These are phyloP conservation scores for Chaetomiaceae sp. DNA, from an alignment of 2,329 filamentous ascomycete genomes.

Conservation along the genomic window DNA sequence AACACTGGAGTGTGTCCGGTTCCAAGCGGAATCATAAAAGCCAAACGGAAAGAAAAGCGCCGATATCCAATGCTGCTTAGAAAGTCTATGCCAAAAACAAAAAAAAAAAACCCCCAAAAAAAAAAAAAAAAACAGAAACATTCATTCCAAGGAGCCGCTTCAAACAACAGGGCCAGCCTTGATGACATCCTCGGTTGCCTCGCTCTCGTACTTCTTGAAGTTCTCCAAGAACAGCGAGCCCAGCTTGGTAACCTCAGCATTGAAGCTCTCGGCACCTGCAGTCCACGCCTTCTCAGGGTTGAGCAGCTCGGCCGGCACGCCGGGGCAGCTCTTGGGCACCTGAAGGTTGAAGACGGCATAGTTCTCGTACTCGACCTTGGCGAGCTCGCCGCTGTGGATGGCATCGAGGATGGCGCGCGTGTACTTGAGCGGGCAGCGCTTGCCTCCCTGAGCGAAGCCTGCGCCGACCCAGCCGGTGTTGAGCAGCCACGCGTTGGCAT, in stretches of 20 bases:
- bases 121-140: too few relatives aligned
- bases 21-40: not conserved
- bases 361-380: conserved; percentile 86
- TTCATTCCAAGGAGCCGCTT: too few relatives aligned
- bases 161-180: conserved; percentile 43
- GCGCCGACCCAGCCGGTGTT: conserved; percentile 98
- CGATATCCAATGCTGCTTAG: conserved; percentile 11
- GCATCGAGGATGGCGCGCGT: conserved; percentile 96
- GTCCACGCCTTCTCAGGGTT: conserved; percentile 95
- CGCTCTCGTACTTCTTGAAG: conserved; percentile 89
- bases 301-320: conserved; percentile 85
- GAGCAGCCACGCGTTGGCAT: conserved; percentile 94
- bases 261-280: conserved; percentile 74
- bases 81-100: conserved; percentile 7
- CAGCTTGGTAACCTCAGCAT: conserved; percentile 83
- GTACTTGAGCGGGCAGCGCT: conserved; percentile 97
- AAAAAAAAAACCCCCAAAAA: not conserved
- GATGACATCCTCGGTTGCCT: conserved; percentile 77
- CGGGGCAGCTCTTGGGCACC: conserved; percentile 87
- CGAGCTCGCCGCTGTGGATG: conserved; percentile 95
- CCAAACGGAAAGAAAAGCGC: not conserved
- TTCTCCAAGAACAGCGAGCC: conserved; percentile 89
- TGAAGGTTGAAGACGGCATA: conserved; percentile 96
- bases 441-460: conserved; percentile 83
- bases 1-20: conserved; percentile 4